Evolutionary conservation across 352 stramenopile species (phyloP), one percentile per base, ranked within the genome.

Genomic region (Globisporangium yorkense): DNA sequence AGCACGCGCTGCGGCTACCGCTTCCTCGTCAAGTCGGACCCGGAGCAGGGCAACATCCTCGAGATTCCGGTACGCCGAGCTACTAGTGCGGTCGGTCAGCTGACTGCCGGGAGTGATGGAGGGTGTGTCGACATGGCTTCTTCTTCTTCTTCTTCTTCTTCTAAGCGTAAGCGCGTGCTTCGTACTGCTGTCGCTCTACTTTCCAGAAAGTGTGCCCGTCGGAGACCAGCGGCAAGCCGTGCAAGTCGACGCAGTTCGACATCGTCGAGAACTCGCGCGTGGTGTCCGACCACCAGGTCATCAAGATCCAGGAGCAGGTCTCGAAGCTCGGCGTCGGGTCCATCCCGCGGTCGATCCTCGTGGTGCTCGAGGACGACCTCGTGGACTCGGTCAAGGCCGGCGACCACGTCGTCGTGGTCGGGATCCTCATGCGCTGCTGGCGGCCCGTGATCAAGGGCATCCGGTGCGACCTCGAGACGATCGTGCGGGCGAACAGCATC

Each of bases 301-400:
- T 98, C 57, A 98, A 98, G 68, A 91, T 99, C 47, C 96, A 99
- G 71, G 96, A 99, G 65, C 84, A 96, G 51, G 87, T 92, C 21
- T 90, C 88, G n/a, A 94, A 91, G 59, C 64, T 97, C 13, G 79
- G 75, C 29, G 80, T 98, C 33, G 96, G 96, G 1, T 96, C 81
- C 37, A 97, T 98, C 56, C 96, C 96, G 2, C 75, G 93, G 35
- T 96, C 87, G 20, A 96, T 99, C 21, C 68, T 98, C 29, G 87
- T 99, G n/a, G 92, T 98, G 60, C 69, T 99, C 18, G 80, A 97
- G 60, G 89, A 98, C 50, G 77, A 89, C 29, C 60, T 92, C 0
- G 81, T 92, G 27, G 81, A 92, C 56, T 72, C 74, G 5, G 79
- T 89, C 20, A 89, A 99, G 67, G 93, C 97, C 41, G 97, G 97